A percentile compares a stretch with the other conserved stretches of the same genome.
phyloP scores from a whole-genome alignment of 2,329 filamentous ascomycete species.

The Fusarium bulbicola region DNA sequence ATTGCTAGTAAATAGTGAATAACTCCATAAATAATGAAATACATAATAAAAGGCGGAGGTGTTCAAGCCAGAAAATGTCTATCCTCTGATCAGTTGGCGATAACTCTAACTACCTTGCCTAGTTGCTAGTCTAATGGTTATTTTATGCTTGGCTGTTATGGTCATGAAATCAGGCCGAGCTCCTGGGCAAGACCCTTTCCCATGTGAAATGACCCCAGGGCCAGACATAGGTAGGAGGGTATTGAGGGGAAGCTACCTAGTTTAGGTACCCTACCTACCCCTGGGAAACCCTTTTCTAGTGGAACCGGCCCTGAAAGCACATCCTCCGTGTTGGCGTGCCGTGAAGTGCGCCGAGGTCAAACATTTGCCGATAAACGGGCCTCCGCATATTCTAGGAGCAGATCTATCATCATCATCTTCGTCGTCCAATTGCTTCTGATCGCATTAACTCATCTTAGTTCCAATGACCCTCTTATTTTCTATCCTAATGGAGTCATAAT shows the following conservation, averaged over 20 bases:
- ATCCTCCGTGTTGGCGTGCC: slow-evolving; percentile 20
- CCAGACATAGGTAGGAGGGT: not conserved
- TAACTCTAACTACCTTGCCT: not conserved
- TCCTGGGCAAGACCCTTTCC: not conserved
- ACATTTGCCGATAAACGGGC: slow-evolving; percentile 34
- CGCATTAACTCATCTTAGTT: slow-evolving; percentile 21
- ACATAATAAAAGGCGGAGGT: not conserved
- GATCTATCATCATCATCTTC: slow-evolving; percentile 29
- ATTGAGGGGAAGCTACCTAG: not conserved
- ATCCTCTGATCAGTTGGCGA: not conserved
- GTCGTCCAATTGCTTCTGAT: slow-evolving; percentile 31
- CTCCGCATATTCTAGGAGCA: slow-evolving; percentile 22
- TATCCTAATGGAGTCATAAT: slow-evolving; percentile 37
- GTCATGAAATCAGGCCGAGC: not conserved
- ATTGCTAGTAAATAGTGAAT: too few species aligned
- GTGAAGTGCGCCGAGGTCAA: slow-evolving; percentile 34
- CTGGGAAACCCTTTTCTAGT: slow-evolving; percentile 17
- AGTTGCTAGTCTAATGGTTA: too few species aligned
- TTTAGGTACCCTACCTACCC: not conserved
- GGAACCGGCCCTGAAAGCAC: slow-evolving; percentile 29
- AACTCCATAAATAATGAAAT: too few species aligned
- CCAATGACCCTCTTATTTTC: slow-evolving; percentile 25
- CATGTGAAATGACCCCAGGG: not conserved
- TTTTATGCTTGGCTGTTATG: not conserved
- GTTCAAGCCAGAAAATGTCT: not conserved